phyloP scores from a whole-genome alignment of 2,329 filamentous ascomycete species.

The Claviceps sp. region DNA sequence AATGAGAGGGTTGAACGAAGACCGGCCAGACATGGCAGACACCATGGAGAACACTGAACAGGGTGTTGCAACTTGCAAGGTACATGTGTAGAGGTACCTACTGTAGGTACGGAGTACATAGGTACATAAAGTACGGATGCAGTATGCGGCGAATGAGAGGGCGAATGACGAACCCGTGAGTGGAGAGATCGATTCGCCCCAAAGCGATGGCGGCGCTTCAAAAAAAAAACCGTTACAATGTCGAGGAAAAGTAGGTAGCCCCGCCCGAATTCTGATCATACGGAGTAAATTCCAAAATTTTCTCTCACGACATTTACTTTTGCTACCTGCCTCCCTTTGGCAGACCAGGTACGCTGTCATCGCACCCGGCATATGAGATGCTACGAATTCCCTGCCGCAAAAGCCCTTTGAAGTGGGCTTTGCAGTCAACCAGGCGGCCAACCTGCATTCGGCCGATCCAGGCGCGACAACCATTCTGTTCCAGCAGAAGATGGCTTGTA shows the following conservation, averaged over 20 bases:
- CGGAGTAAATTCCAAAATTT: too few species aligned
- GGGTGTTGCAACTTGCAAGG: not conserved
- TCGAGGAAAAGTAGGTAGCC: too few species aligned
- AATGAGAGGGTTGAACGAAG: not conserved
- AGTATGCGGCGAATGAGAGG: too few species aligned
- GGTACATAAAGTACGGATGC: too few species aligned
- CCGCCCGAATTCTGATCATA: too few species aligned
- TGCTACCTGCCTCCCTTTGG: not conserved
- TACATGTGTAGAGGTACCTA: too few species aligned
- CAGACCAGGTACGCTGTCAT: not conserved
- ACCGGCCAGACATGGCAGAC: not conserved
- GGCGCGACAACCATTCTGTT: not conserved
- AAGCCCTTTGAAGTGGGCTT: slow-evolving; percentile 8
- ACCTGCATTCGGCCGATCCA: not conserved
- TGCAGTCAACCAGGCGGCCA: not conserved
- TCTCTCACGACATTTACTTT: not conserved
- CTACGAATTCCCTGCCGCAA: slow-evolving; percentile 14
- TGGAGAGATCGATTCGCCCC: too few species aligned
- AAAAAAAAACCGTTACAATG: too few species aligned
- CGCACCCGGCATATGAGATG: slow-evolving; percentile 12
- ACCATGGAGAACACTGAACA: not conserved
- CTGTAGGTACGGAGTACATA: too few species aligned
- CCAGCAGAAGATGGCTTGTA: not conserved
- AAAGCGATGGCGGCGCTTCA: too few species aligned
- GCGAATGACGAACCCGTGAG: too few species aligned